Conservation (phyloP, 2,329 filamentous ascomycete species). For the Colletotrichum chlorophyti region DNA sequence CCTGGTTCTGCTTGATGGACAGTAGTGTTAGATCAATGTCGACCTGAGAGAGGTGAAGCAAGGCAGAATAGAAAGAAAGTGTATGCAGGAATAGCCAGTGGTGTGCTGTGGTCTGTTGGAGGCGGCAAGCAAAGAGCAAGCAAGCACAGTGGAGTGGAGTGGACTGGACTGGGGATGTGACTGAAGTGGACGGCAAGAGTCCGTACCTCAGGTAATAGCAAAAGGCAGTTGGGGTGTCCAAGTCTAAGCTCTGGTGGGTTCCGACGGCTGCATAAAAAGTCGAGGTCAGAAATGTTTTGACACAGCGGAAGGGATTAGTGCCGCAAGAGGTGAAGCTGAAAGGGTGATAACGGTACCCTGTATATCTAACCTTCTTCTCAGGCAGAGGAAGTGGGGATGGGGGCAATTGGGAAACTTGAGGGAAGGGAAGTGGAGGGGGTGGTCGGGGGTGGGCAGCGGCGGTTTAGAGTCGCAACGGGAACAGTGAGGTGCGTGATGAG, state of each 20-base stretch:
- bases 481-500: no score
- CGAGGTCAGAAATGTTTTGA: constrained; percentile 46
- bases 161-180: no score
- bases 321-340: constrained; percentile 42
- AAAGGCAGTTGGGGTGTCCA: constrained; percentile 24
- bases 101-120: not conserved
- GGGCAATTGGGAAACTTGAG: constrained; percentile 29
- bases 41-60: not conserved
- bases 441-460: constrained; percentile 18
- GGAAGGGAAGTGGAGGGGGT: constrained; percentile 29
- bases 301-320: constrained; percentile 45
- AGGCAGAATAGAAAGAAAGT: constrained; percentile 6
- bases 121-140: not conserved
- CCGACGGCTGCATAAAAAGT: constrained; percentile 40
- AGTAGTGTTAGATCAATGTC: constrained; percentile 8
- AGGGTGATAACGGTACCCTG: constrained; percentile 29
- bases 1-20: constrained; percentile 5
- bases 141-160: constrained; percentile 9
- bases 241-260: constrained; percentile 34
- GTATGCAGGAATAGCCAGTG: no score
- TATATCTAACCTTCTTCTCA: constrained; percentile 29
- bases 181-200: no score
- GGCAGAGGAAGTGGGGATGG: constrained; percentile 28
- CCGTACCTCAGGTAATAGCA: constrained; percentile 25
- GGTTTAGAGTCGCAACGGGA: constrained; percentile 20